Base-by-base conservation (phyloP, 345 rosid genomes). In the Isatis tinctoria region DNA sequence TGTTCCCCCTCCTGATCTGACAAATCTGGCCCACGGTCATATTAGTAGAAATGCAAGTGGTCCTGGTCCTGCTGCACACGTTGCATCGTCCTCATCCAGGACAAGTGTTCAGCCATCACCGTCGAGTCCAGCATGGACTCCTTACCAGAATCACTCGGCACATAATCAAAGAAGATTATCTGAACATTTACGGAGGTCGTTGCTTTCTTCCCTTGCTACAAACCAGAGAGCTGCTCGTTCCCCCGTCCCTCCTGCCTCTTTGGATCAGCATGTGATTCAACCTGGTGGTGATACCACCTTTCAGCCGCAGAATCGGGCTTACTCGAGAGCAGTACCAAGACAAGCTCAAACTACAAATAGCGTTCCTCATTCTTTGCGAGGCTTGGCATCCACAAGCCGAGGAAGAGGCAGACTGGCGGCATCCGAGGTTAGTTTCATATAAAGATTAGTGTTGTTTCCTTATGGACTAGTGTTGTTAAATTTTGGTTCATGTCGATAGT, bases 321-420 rank as follows among this genome's bases (percentile, higher is more conserved):
- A 79, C 60, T 27, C 66, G 5, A 91, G 98, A 78, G 75, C 90
- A 71, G 68, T 76, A 40, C 56, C 84, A 66, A 86, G 97, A 66
- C 96, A 84, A 65, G 86, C 84, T 53, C 91, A 85, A 59, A 77
- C 84, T 75, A 80, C 78, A 13, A 72, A 28, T 73, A 88, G 90
- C 60, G 32, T 78, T 79, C 81, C 91, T 35, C 82, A 84, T 48
- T 79, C 97, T 52, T 59, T 86, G 60, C 86, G 85, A 73, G 82
- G 81, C 69, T 75, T 87, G 70, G 74, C 89, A 69, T 73, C 87
- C 59, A 81, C 86, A 28, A 76, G 87, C 71, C 90, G 86, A 83
- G 98, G 93, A 76, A 82, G 96, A 78, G 77, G 86, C 78, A 85
- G 96, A 78, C 82, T 83, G 60, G 78, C 63, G 43, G 87, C 81